Evolutionary conservation across 2,329 filamentous ascomycete species (phyloP), one percentile per base, ranked within the genome.

Genomic region (Raffaelea deltoideospora): DNA sequence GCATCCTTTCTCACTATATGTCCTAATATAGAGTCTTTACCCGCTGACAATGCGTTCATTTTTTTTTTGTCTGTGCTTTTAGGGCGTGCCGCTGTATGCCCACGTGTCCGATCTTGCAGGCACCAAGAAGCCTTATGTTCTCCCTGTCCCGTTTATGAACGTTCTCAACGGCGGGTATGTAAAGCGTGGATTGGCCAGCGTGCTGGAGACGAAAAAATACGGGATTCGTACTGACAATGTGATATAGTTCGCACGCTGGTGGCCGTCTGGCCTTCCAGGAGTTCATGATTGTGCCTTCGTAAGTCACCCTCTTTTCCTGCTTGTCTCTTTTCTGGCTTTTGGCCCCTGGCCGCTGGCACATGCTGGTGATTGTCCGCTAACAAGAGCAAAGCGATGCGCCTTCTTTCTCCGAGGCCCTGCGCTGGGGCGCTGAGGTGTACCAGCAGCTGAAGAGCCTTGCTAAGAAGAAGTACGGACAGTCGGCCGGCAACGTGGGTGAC

Each of bases 391-490:
- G 79, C 50, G 70, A 76, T 45, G 90, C 90, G 49, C 79, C 86
- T 43, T 79, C 82, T 45, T 98, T 98, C 77, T 76, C 79, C 51
- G 90, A 98, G 73, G 90, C 80, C 58, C 79, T 98, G 67, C 87
- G 88, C 61, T 85, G 93, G 67, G 90, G 90, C 62, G 67, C 88
- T 53, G 90, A 98, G 68, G 86, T 95, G 54, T 98, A 98, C 79
- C 88, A 96, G 66, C 81, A 83, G 66, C 82, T 98, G 54, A 98
- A 98, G 81, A 55, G 72, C 53, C 76, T 96, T 44, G 87, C 90
- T 61, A 96, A 96, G 83, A 90, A 95, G 83, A 90, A 84, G 75
- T 98, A 98, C 63, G 90, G 90, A 58, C 88, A 94, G 67, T 95
- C 90, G 47, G 90, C 90, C 48, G 90, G 88, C 61, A 98, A 98